Conservation (phyloP, 2,329 filamentous ascomycete genomes). For the Drechslerella stenobrocha region DNA sequence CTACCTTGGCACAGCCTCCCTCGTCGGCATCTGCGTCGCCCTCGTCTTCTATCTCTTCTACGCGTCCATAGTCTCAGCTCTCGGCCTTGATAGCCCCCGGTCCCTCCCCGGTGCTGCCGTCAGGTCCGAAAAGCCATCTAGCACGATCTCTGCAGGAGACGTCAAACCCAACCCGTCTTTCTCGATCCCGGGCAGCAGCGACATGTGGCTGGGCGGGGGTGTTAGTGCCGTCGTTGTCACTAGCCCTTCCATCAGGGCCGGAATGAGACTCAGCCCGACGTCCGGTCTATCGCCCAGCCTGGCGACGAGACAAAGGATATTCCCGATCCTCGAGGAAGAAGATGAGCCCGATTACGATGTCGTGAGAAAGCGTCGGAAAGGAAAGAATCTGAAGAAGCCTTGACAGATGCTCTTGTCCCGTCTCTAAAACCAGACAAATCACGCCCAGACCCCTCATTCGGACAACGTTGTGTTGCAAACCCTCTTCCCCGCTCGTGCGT, state of each 20-base stretch:
- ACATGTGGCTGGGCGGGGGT: conserved; percentile 10
- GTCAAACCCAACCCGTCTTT: conserved; percentile 2
- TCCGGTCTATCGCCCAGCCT: conserved; percentile 11
- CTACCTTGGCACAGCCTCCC: conserved; percentile 30
- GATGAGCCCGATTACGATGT: conserved; percentile 38
- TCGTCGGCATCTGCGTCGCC: conserved; percentile 28
- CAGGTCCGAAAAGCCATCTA: no score
- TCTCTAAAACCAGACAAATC: no score
- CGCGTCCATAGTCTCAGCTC: conserved; percentile 19
- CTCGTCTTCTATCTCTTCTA: conserved; percentile 33
- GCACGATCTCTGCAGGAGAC: not conserved
- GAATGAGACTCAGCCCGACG: conserved; percentile 33
- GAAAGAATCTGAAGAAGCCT: conserved; percentile 10
- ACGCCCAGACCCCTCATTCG: no score
- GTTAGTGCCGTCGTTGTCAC: not conserved
- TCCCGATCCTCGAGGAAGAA: conserved; percentile 44
- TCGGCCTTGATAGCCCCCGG: conserved; percentile 17
- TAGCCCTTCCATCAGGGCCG: conserved; percentile 2
- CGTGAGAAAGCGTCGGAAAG: conserved; percentile 19
- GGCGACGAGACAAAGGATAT: conserved; percentile 29
- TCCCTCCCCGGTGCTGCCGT: not conserved
- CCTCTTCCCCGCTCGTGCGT: no score
- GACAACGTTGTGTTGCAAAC: not conserved
- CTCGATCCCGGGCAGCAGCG: conserved; percentile 16
- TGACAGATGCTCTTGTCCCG: not conserved